Evolutionary conservation across 768 basidiomycete species (phyloP).

Genomic region (Xerocomus spinulosus): DNA sequence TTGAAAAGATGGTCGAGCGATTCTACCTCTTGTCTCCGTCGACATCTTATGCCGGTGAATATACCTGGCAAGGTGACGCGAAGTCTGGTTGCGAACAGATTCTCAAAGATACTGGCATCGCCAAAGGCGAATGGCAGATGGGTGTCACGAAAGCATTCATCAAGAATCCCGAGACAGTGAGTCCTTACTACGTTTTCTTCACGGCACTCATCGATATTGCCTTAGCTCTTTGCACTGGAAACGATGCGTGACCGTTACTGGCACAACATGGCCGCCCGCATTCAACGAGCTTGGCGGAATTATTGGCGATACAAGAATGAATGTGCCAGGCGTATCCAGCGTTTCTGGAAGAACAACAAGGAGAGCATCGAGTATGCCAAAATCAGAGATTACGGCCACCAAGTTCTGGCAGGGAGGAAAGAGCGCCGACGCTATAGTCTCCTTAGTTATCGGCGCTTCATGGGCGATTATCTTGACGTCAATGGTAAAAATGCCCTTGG

Average conservation of each 20-base stretch:
- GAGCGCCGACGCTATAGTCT: constrained; percentile 92
- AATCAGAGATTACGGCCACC: constrained; percentile 91
- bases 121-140: constrained; percentile 99
- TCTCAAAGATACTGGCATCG: constrained; percentile 90
- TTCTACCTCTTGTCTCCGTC: constrained; percentile 94
- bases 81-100: constrained; percentile 92
- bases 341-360: constrained; percentile 99
- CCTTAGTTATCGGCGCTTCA: constrained; percentile 88
- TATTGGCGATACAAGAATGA: constrained; percentile 95
- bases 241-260: constrained; percentile 99
- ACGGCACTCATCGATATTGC: background rate
- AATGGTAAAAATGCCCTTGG: constrained; percentile 79
- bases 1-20: constrained; percentile 98
- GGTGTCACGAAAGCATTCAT: constrained; percentile 98
- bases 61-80: constrained; percentile 90
- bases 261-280: constrained; percentile 99
- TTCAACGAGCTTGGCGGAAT: constrained; percentile 94
- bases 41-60: constrained; percentile 98
- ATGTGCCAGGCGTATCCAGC: constrained; percentile 89
- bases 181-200: constrained; percentile 18
- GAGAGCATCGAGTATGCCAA: constrained; percentile 86
- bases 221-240: constrained; percentile 91
- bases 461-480: constrained; percentile 93
- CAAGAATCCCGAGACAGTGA: constrained; percentile 96
- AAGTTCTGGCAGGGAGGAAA: constrained; percentile 85